A percentile compares a stretch with the other conserved stretches of the same genome.
phyloP scores from a whole-genome alignment of 2,329 filamentous ascomycete species.

The Ceratocystis diversiconidia region DNA sequence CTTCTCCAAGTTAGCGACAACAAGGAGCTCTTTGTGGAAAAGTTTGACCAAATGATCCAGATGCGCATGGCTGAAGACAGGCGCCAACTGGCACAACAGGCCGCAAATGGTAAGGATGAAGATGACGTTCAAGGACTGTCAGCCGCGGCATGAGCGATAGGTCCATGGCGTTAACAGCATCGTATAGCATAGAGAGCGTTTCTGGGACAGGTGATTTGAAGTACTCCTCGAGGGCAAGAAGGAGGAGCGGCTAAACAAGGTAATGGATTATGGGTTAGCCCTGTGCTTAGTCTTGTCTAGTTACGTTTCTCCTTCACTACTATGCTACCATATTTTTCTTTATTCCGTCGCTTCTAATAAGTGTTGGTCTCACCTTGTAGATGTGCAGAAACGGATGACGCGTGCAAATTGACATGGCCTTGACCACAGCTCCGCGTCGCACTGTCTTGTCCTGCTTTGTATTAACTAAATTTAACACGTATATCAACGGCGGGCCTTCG shows the following conservation, averaged over 20 bases:
- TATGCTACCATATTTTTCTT: too few species aligned
- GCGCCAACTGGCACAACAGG: conserved; percentile 27
- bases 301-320: too few species aligned
- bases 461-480: conserved; percentile 93
- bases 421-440: conserved; percentile 86
- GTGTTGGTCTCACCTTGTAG: conserved; percentile 57
- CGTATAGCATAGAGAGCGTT: conserved; percentile 75
- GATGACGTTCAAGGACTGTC: conserved; percentile 45
- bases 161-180: conserved; percentile 93
- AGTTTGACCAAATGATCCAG: conserved; percentile 89
- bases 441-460: conserved; percentile 91
- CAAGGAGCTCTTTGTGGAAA: conserved; percentile 93
- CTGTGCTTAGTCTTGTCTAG: too few species aligned
- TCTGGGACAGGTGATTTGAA: conserved; percentile 83
- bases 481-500: conserved; percentile 84
- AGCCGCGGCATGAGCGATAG: conserved; percentile 81
- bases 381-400: conserved; percentile 95
- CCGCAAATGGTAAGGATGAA: conserved; percentile 29
- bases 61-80: conserved; percentile 58
- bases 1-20: conserved; percentile 82
- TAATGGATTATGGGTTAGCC: background rate
- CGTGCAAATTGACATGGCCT: conserved; percentile 98
- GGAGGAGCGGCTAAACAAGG: conserved; percentile 56
- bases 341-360: too few species aligned
- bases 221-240: conserved; percentile 89